These are phyloP conservation scores for Cicer yamashitae DNA, from an alignment of 306 rosid species.

Conservation along the genomic window DNA sequence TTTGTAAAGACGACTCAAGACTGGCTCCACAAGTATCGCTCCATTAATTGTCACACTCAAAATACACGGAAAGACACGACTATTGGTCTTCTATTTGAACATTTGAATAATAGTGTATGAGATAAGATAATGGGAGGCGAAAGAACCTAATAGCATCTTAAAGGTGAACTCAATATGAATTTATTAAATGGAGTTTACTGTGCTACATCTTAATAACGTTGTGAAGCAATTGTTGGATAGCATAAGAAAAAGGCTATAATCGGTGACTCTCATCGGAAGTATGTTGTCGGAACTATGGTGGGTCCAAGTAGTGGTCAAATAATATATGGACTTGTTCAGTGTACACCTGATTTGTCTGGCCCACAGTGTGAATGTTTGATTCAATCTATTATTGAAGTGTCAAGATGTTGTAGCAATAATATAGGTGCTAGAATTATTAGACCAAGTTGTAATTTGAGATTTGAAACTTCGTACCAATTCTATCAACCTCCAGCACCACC, in stretches of 20 bases:
- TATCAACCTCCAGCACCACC: neutral
- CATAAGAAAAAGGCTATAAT: neutral
- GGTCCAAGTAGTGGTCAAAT: neutral
- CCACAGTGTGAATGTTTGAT: constrained; percentile 39
- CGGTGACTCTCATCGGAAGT: neutral
- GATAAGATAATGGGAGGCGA: neutral
- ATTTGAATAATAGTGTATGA: neutral
- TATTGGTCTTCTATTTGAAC: neutral
- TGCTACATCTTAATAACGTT: too few relatives aligned
- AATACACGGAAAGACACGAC: neutral
- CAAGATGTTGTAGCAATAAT: constrained; percentile 29
- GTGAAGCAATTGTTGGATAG: neutral
- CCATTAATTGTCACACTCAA: neutral
- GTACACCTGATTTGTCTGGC: constrained; percentile 48
- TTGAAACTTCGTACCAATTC: neutral
- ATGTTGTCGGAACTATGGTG: neutral
- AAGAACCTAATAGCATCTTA: too few relatives aligned
- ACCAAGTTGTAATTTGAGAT: constrained; percentile 48
- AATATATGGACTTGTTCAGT: constrained; percentile 43
- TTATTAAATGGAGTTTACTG: too few relatives aligned
- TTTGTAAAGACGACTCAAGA: too few relatives aligned
- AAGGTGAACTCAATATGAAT: too few relatives aligned
- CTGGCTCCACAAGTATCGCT: neutral
- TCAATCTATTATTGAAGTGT: neutral
- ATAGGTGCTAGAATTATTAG: constrained; percentile 30